Evolutionary conservation across 164 flowering plant genomes (phyloP).

Genomic region (Saururus chinensis): DNA sequence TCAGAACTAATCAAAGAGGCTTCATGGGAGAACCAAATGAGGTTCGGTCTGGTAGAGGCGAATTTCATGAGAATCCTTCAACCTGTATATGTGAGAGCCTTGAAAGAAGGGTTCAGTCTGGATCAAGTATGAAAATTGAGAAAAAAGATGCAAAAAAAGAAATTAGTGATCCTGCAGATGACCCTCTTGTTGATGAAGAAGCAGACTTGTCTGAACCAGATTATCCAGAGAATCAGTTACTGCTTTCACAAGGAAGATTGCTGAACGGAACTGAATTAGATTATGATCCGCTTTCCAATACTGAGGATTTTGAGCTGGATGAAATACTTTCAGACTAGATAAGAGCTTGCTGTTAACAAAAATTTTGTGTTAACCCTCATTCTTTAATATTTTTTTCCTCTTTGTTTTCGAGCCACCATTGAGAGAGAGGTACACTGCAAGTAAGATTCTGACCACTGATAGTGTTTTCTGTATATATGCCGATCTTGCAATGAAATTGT

Average conservation of each 20-base stretch:
- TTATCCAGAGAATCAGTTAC: slow-evolving; percentile 34
- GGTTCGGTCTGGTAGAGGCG: slow-evolving; percentile 84
- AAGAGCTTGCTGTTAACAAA: neutral
- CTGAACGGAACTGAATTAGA: slow-evolving; percentile 31
- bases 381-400: slow-evolving; percentile 1
- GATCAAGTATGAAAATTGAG: neutral
- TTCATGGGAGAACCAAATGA: slow-evolving; percentile 97
- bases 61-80: slow-evolving; percentile 89
- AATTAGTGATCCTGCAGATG: slow-evolving; percentile 20
- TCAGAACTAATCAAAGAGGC: slow-evolving; percentile 57
- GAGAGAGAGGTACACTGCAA: no score
- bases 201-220: slow-evolving; percentile 51
- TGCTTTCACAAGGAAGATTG: slow-evolving; percentile 17
- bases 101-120: neutral
- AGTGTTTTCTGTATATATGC: no score
- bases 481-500: no score
- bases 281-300: slow-evolving; percentile 15
- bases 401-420: neutral
- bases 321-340: slow-evolving; percentile 35
- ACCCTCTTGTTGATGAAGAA: slow-evolving; percentile 36
- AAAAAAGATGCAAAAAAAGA: neutral
- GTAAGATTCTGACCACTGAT: no score
- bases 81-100: slow-evolving; percentile 73
- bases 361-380: slow-evolving; percentile 4
- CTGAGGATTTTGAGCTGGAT: slow-evolving; percentile 63